phyloP scores from a whole-genome alignment of 805 yeast genomes.

The Naumovozyma baii region DNA sequence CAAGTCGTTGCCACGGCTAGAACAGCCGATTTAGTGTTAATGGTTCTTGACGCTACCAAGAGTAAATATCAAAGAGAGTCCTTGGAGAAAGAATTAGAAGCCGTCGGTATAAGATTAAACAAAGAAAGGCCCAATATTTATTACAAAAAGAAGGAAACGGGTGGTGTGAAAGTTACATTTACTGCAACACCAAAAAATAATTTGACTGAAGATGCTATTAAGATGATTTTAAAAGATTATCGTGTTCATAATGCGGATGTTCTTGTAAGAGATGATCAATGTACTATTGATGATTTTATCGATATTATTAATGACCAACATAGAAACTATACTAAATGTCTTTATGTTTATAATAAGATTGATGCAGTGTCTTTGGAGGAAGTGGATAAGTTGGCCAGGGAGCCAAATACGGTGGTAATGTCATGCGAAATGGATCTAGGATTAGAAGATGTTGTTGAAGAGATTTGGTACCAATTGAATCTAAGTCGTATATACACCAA shows the following conservation, averaged over 20 bases:
- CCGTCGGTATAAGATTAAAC: slow-evolving; percentile 87
- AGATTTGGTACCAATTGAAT: slow-evolving; percentile 83
- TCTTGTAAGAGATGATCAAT: slow-evolving; percentile 75
- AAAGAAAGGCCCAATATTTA: slow-evolving; percentile 69
- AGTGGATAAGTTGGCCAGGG: slow-evolving; percentile 82
- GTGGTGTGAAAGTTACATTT: slow-evolving; percentile 80
- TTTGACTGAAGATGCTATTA: slow-evolving; percentile 71
- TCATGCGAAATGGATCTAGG: slow-evolving; percentile 87
- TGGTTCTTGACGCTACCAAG: slow-evolving; percentile 94
- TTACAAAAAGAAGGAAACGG: slow-evolving; percentile 72
- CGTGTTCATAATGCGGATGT: slow-evolving; percentile 91
- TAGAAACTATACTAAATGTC: slow-evolving; percentile 80
- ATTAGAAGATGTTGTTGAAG: slow-evolving; percentile 76
- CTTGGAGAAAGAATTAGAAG: slow-evolving; percentile 79
- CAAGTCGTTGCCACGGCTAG: slow-evolving; percentile 95
- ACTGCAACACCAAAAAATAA: slow-evolving; percentile 67
- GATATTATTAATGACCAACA: slow-evolving; percentile 84
- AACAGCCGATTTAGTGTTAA: slow-evolving; percentile 83
- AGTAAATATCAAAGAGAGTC: slow-evolving; percentile 81
- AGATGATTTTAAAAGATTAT: slow-evolving; percentile 72
- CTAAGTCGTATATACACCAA: slow-evolving; percentile 80
- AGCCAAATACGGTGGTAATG: slow-evolving; percentile 88
- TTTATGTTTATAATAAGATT: slow-evolving; percentile 88
- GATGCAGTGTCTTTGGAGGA: slow-evolving; percentile 94
- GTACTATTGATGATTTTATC: slow-evolving; percentile 86